Evolutionary conservation across 2,329 filamentous ascomycete species (phyloP), one percentile per base, ranked within the genome.

Genomic region (Colletotrichum chlorophyti): DNA sequence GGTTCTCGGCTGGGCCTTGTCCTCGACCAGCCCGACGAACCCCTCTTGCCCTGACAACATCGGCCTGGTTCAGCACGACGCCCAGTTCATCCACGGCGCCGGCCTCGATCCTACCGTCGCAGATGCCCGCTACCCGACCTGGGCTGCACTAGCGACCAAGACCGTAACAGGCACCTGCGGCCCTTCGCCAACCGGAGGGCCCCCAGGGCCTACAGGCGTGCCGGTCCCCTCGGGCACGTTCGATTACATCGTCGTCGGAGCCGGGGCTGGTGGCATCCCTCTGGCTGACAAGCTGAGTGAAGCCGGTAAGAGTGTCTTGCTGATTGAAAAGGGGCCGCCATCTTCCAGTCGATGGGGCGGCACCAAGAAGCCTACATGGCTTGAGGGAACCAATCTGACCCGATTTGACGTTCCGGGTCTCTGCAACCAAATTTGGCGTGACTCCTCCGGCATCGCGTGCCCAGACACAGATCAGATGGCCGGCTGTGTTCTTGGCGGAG

Each of bases 401-500:
- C 85, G 88, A 45, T 90, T 91, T 65, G 88, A 91, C 66, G 83
- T 91, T 5, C 88, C 88, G 0, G 86, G 87, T 52, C 82, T 91
- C 58, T 89, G 86, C 70, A 91, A 90, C 69, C 78, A 90, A 72
- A 89, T 91, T 64, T 89, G 86, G 82, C 74, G 78, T 4, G 81
- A 89, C 66, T 85, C 83, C 9, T 76, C 77, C 4, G 86, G 85
- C 24, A 85, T 90, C 64, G 83, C 84, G 31, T 91, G 89, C 71
- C 81, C 80, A 2, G 88, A 91, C 69, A 86, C 84, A n/a, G 87
- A 88, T 61, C 85, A 88, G 65, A 90, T 90, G 86, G 86, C 87
- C 11, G 89, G 87, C 12, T 91, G 89, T 61, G 79, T 91, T 38
- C 79, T 91, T 3, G 89, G 89, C 45, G 89, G 88, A 53, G 85